These are phyloP conservation scores for Rhazya stricta DNA, from an alignment of 257 asterid genomes.

Conservation along the genomic window DNA sequence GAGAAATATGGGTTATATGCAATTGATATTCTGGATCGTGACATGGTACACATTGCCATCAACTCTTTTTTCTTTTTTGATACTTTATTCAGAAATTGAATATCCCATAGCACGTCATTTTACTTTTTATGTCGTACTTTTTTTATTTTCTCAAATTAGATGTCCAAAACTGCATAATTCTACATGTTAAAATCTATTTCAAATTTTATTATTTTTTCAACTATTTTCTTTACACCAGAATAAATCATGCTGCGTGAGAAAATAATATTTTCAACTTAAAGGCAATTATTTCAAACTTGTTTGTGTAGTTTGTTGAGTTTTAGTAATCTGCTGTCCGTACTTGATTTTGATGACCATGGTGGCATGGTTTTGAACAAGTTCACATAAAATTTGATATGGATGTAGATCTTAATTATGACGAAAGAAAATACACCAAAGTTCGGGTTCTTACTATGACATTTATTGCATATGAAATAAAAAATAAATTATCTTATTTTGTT, in stretches of 20 bases:
- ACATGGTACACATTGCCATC: slow-evolving; percentile 44
- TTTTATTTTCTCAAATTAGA: background rate
- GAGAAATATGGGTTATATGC: slow-evolving; percentile 81
- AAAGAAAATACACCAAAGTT: too few species aligned
- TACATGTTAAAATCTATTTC: background rate
- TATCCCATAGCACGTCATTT: background rate
- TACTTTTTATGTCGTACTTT: background rate
- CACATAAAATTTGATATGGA: too few species aligned
- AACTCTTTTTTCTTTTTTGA: background rate
- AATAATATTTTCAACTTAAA: background rate
- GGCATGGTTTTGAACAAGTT: too few species aligned
- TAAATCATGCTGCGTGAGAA: background rate
- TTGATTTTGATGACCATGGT: background rate
- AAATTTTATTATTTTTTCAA: background rate
- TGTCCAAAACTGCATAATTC: background rate
- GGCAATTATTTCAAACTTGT: background rate
- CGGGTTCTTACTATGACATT: too few species aligned
- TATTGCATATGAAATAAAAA: too few species aligned
- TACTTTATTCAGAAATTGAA: background rate
- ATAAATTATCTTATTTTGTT: too few species aligned
- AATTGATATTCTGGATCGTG: slow-evolving; percentile 85
- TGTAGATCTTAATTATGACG: too few species aligned
- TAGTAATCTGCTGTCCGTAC: background rate
- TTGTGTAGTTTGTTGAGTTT: background rate
- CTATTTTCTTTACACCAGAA: background rate